These are phyloP conservation scores for Ambrosiella xylebori DNA, from an alignment of 2,329 filamentous ascomycete species.

Conservation along the genomic window DNA sequence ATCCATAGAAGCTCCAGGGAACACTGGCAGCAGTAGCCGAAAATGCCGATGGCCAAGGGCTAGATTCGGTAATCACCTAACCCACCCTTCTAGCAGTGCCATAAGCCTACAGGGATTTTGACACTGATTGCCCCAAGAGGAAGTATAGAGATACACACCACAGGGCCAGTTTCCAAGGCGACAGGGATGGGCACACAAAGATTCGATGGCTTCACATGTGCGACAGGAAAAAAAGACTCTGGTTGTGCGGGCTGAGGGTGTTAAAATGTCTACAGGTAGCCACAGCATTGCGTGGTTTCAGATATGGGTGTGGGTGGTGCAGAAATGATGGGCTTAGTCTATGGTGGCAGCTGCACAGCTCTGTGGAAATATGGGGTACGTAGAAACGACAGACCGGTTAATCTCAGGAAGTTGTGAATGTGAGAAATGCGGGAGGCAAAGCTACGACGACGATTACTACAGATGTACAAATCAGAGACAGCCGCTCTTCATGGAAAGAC, in stretches of 20 bases:
- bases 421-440: no score
- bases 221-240: background rate
- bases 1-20: conserved; percentile 4
- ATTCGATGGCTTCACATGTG: background rate
- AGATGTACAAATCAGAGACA: background rate
- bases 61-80: background rate
- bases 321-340: no score
- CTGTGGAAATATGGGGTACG: no score
- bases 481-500: background rate
- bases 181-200: background rate
- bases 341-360: no score
- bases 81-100: background rate
- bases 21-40: conserved; percentile 11
- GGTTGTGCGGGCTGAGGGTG: background rate
- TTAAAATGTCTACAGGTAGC: background rate
- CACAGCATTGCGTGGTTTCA: background rate
- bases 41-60: conserved; percentile 12
- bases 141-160: background rate
- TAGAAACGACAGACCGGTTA: no score
- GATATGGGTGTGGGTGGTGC: no score
- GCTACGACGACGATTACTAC: background rate
- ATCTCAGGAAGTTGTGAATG: no score
- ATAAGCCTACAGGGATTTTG: background rate
- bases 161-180: background rate
- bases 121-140: background rate